phyloP scores from a whole-genome alignment of 495 filamentous ascomycete species.

The Zalerion maritima region DNA sequence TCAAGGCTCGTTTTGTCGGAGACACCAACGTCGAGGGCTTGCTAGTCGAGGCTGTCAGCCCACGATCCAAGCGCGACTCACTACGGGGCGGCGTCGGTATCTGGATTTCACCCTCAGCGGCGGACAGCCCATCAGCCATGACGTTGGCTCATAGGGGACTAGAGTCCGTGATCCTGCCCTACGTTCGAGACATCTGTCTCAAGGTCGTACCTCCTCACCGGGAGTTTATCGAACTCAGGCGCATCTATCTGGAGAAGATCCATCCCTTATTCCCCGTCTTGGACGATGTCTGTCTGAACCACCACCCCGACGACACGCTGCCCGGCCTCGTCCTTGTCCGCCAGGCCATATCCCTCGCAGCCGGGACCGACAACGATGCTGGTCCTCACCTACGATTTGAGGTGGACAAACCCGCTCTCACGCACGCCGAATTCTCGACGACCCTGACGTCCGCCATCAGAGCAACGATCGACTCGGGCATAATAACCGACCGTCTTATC shows the following conservation, averaged over 20 bases:
- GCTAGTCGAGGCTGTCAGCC: conserved; percentile 28
- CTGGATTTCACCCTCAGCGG: conserved; percentile 11
- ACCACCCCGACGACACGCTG: conserved; percentile 8
- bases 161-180: conserved; percentile 15
- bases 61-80: conserved; percentile 20
- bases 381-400: conserved; percentile 15
- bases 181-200: conserved; percentile 22
- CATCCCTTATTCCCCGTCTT: conserved; percentile 37
- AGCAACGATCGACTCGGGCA: conserved; percentile 16
- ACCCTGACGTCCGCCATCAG: conserved; percentile 19
- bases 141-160: conserved; percentile 6
- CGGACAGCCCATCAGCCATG: conserved; percentile 6
- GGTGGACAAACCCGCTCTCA: conserved; percentile 8
- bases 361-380: conserved; percentile 30
- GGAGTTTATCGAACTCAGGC: conserved; percentile 19
- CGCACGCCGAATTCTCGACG: conserved; percentile 23
- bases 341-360: conserved; percentile 34
- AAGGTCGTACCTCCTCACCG: conserved; percentile 18
- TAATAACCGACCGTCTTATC: conserved; percentile 17
- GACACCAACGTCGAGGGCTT: conserved; percentile 40
- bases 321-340: conserved; percentile 19
- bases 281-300: conserved; percentile 10
- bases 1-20: conserved; percentile 28
- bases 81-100: conserved; percentile 22
- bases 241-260: conserved; percentile 30